Base-by-base conservation (phyloP, 345 rosid genomes). In the Euphorbia pulcherrima region DNA sequence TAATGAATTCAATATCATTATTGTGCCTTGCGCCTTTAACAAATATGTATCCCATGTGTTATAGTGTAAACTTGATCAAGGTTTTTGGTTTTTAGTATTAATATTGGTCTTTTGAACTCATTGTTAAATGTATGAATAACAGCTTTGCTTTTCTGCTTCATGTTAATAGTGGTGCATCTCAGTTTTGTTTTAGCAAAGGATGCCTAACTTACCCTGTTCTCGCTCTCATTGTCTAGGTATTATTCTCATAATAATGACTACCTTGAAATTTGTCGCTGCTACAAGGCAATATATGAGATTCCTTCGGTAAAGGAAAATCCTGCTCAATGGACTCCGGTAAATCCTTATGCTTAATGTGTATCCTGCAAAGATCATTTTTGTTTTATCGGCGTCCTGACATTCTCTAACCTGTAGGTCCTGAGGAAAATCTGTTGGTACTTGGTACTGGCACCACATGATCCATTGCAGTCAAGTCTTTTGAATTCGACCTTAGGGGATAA, bases 231-330 rank as follows among this genome's bases (percentile, higher is more conserved):
- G 52, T 82, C 53, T 60, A 90, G 97, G 89, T 93, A 93, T 63
- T 87, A 86, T 69, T 79, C 90, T 51, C 91, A 89, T 72, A 76
- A 80, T 84, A 87, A 86, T 68, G 97, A 90, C 51, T 93, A 93
- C 81, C 84, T 90, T 59, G 97, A 93, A 72, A 89, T 93, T 35
- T 87, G 92, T 46, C 90, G 96, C 69, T 90, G 91, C 92, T 90
- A 90, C 68, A 90, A 87, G 91, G 74, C 97, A 1, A 95, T 95
- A 51, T 95, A 95, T 70, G 93, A 92, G 80, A 95, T 95, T 68
- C 97, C 90, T 21, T 83, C 92, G 48, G 89, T 95, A 61, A 88
- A 75, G 78, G 97, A 86, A 80, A 80, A 76, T 68, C 84, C 96
- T 17, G 84, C 73, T 55, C 90, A 81, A 52, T 90, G 97, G 97